A percentile compares a stretch with the other conserved stretches of the same genome.
phyloP scores from a whole-genome alignment of 805 yeast genomes.

The Vanderwaltozyma polyspora region DNA sequence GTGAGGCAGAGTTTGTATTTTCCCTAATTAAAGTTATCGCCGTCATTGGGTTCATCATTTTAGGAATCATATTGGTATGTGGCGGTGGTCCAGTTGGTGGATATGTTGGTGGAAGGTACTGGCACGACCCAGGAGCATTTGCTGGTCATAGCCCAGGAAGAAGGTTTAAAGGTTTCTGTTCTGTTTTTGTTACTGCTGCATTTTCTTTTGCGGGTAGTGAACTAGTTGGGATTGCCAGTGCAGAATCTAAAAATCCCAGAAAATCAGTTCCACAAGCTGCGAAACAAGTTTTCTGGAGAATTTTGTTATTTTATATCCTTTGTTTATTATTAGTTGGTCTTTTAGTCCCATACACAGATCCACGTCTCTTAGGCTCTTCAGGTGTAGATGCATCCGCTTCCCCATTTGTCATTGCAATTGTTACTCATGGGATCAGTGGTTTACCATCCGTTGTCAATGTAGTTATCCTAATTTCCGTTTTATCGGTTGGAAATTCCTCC shows the following conservation, averaged over 20 bases:
- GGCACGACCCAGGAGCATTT: conserved; percentile 51
- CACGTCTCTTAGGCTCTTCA: conserved; percentile 35
- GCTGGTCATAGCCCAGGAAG: conserved; percentile 31
- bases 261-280: conserved; percentile 42
- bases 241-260: conserved; percentile 39
- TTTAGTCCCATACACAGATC: conserved; percentile 36
- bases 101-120: conserved; percentile 36
- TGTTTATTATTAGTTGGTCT: conserved; percentile 36
- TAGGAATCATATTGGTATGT: conserved; percentile 36
- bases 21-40: conserved; percentile 36
- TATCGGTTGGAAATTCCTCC: conserved; percentile 66
- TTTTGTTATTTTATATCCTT: conserved; percentile 35
- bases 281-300: conserved; percentile 48
- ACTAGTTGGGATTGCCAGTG: conserved; percentile 40
- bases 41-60: conserved; percentile 38
- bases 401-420: conserved; percentile 67
- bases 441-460: conserved; percentile 58
- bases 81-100: conserved; percentile 38
- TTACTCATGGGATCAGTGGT: conserved; percentile 50
- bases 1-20: conserved; percentile 39
- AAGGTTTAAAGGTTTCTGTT: conserved; percentile 51
- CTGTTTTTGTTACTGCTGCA: conserved; percentile 69
- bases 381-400: conserved; percentile 56
- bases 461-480: conserved; percentile 52
- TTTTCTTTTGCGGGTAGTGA: conserved; percentile 47